Conservation (phyloP, 441 rosid species). For the Adansonia madagascariensis region DNA sequence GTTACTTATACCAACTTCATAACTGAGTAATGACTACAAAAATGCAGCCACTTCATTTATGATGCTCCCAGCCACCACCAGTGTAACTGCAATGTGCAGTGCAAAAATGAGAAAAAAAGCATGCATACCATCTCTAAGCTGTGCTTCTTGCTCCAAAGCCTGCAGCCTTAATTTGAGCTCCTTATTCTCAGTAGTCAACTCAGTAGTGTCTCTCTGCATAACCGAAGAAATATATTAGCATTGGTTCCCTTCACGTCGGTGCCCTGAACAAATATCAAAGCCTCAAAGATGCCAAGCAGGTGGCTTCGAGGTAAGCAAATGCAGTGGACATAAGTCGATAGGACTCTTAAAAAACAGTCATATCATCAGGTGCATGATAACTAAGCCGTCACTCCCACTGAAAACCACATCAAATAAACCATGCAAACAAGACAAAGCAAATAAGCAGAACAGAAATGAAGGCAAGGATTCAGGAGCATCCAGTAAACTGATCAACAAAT, state of each 20-base stretch:
- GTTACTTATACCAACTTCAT: background rate
- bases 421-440: no score
- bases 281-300: slow-evolving; percentile 11
- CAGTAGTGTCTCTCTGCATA: slow-evolving; percentile 79
- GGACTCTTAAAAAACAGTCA: no score
- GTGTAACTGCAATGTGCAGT: background rate
- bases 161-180: slow-evolving; percentile 88
- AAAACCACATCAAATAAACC: no score
- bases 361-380: no score
- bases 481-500: no score
- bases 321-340: no score
- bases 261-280: slow-evolving; percentile 22
- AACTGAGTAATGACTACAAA: background rate
- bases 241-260: background rate
- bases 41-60: background rate
- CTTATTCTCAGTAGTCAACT: slow-evolving; percentile 75
- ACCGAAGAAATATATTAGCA: slow-evolving; percentile 23
- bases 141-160: slow-evolving; percentile 93
- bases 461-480: no score
- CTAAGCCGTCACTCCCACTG: no score
- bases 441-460: no score
- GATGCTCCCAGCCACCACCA: background rate
- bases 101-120: background rate
- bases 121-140: slow-evolving; percentile 59
- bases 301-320: background rate